Conservation (phyloP, 495 filamentous ascomycete genomes). For the Thozetella sp. region DNA sequence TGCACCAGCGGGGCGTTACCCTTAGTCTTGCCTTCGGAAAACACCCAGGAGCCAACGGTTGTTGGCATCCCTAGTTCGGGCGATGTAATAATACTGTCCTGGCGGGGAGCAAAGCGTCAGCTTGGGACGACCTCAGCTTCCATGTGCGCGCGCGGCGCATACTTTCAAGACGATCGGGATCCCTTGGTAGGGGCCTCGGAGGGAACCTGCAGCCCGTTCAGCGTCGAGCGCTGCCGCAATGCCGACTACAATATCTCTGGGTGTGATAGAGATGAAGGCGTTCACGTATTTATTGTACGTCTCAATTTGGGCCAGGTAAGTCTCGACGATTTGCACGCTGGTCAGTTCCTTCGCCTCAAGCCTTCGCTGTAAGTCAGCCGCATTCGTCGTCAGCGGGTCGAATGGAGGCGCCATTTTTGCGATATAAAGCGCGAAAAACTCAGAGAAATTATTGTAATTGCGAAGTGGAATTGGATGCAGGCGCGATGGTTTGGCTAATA, state of each 20-base stretch:
- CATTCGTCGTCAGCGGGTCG: slow-evolving; percentile 37
- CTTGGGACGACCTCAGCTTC: neutral
- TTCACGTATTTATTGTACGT: slow-evolving; percentile 43
- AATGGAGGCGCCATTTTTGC: slow-evolving; percentile 11
- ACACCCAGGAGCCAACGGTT: neutral
- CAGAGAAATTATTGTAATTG: too few relatives aligned
- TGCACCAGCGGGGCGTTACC: neutral
- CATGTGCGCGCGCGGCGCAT: neutral
- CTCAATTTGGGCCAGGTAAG: slow-evolving; percentile 52
- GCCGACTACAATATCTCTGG: slow-evolving; percentile 40
- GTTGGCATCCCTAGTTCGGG: neutral
- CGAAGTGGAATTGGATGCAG: too few relatives aligned
- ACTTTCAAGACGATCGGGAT: slow-evolving; percentile 21
- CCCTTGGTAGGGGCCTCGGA: slow-evolving; percentile 60
- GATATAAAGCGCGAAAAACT: too few relatives aligned
- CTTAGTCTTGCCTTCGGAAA: neutral
- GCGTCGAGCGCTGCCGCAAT: slow-evolving; percentile 54
- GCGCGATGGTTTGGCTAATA: too few relatives aligned
- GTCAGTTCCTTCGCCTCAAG: slow-evolving; percentile 31
- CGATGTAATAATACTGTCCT: neutral
- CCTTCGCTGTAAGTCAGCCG: slow-evolving; percentile 31
- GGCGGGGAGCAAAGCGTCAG: neutral
- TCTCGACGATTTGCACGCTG: slow-evolving; percentile 41
- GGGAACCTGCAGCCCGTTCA: slow-evolving; percentile 52
- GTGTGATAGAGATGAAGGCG: slow-evolving; percentile 59